Evolutionary conservation across 208 protist genomes (phyloP), one percentile per base, ranked within the genome.

Genomic region (Acanthamoeba divionensis): DNA sequence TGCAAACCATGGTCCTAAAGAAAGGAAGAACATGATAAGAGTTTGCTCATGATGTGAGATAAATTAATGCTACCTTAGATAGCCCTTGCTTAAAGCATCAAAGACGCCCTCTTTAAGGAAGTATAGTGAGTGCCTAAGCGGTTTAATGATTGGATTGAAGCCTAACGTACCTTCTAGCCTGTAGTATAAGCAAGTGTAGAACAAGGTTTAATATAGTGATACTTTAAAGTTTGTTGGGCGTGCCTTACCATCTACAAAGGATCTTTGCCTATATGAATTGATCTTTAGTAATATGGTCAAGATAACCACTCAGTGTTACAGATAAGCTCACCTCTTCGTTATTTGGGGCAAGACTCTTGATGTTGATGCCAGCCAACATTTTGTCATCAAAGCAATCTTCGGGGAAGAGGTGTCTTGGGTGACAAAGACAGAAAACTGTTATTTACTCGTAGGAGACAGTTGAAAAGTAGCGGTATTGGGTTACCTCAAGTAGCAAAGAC

Each of bases 301-400:
- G n/a, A n/a, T n/a, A 9, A 29, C n/a, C n/a, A 50, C 21, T 31
- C 33, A 71, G 24, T 36, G 63, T 71, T n/a, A n/a, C n/a, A 33
- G 44, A 71, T 33, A 66, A 24, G n/a, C 66, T 38, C 21, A 77
- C 67, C 67, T 77, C 67, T 44, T 48, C 21, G 67, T 77, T 77
- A 18, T 52, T 12, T n/a, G 67, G 67, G 15, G 54, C 44, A 48
- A 82, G 71, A 18, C 71, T 82, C 45, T 82, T 82, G 45, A 82
- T 82, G 26, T 82, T 13, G 45, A 82, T 82, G 18, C 71, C 71
- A 15, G 71, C 71, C 71, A 82, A 60, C 31, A 45, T 82, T 21
- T 82, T 82, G 45, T 82, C 71, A 9, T 45, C 45, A 52, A 82
- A 82, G 45, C 71, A 82, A 8, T 52, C 73, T 82, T 82, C 73